phyloP scores from a whole-genome alignment of 495 filamentous ascomycete species.

The Staphylotrichum longicolle region DNA sequence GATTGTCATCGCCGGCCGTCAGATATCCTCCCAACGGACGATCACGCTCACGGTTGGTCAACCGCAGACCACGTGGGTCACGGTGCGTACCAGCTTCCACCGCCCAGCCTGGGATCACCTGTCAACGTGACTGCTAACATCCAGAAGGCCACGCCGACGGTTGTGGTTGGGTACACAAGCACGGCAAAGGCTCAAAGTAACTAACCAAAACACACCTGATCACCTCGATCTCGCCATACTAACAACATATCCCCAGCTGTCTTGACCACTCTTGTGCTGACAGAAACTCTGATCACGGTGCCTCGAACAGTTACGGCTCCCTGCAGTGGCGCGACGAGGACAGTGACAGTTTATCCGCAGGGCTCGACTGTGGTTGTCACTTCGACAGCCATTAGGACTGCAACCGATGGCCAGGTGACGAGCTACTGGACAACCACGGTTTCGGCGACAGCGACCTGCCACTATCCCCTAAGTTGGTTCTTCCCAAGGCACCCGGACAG shows the following conservation, averaged over 20 bases:
- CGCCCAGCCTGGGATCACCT: neutral
- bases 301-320: conserved; percentile 37
- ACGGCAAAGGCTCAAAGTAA: conserved; percentile 43
- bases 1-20: conserved; percentile 40
- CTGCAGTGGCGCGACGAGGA: conserved; percentile 40
- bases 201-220: neutral
- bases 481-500: neutral
- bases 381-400: conserved; percentile 37
- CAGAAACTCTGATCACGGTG: conserved; percentile 38
- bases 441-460: conserved; percentile 37
- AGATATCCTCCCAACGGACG: conserved; percentile 41
- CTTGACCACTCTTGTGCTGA: conserved; percentile 37
- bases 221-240: neutral
- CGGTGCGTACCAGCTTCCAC: conserved; percentile 28
- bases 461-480: conserved; percentile 31
- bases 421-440: conserved; percentile 37
- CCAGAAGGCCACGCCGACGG: conserved; percentile 41
- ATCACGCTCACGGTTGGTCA: conserved; percentile 38
- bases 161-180: conserved; percentile 40
- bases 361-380: conserved; percentile 34
- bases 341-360: conserved; percentile 38
- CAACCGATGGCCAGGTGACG: conserved; percentile 40
- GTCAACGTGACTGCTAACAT: conserved; percentile 5
- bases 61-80: conserved; percentile 37
- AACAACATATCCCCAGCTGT: conserved; percentile 31